Evolutionary conservation across 345 rosid species (phyloP), one percentile per base, ranked within the genome.

Genomic region (Salix viminalis): DNA sequence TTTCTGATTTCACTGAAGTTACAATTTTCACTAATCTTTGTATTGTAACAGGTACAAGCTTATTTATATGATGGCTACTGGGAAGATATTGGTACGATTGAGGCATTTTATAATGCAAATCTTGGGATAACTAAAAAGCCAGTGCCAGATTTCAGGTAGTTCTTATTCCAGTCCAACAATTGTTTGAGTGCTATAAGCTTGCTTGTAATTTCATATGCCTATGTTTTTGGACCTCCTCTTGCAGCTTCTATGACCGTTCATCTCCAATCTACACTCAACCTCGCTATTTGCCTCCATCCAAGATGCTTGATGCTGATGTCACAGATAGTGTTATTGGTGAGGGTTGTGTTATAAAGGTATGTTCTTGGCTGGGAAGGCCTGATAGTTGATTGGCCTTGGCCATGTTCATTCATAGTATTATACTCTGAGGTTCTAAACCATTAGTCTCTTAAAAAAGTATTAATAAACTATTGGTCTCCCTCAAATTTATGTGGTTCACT

Each of bases 21-120:
- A 2, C 7, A 19, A 41, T 18, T 36, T 76, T 10, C 71, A 24
- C 50, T 14, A 10, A 50, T 56, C 58, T 68, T 15, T 21, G 34
- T 52, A 5, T 21, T 37, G 77, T 24, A 68, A 15, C 73, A 95
- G 99, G 97, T 95, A 75, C 98, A 94, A 91, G 98, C 97, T 75
- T 94, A 94, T 88, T 79, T 94, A 70, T 91, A 92, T 76, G 98
- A 94, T 85, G 98, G 98, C 36, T 94, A 94, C 69, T 94, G 97
- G 98, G 98, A 94, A 85, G 98, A 94, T 73, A 94, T 94, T 68
- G 98, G 98, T 85, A 94, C 97, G 2, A 94, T 92, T 44, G 98
- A 94, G 83, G 98, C 98, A 60, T 94, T 94, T 72, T 94, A 92
- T 44, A 94, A 94, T 79, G 98, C 98, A 24, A 94, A 94, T 81